A percentile compares a stretch with the other conserved stretches of the same genome.
Conservation (phyloP, 2,329 filamentous ascomycete species). For the Colletotrichum cuscutae region DNA sequence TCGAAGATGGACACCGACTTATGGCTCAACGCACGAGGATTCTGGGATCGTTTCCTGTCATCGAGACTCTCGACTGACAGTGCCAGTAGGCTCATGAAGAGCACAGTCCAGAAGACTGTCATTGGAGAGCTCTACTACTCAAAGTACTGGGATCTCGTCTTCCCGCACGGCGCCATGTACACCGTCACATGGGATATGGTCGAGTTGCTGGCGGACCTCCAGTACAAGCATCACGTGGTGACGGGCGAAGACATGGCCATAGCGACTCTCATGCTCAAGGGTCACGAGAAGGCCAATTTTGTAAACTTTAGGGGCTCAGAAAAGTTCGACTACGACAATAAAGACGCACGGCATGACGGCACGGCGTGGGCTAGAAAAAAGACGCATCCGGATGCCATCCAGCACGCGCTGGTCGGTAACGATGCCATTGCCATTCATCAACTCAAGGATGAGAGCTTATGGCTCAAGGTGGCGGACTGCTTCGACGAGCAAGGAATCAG, state of each 20-base stretch:
- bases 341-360: slow-evolving; percentile 41
- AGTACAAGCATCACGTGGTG: slow-evolving; percentile 40
- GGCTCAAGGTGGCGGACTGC: slow-evolving; percentile 42
- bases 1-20: slow-evolving; percentile 47
- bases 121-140: slow-evolving; percentile 44
- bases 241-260: slow-evolving; percentile 45
- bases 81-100: slow-evolving; percentile 15
- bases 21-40: slow-evolving; percentile 44
- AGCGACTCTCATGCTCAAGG: slow-evolving; percentile 42
- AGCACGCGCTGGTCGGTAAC: slow-evolving; percentile 39
- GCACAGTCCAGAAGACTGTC: slow-evolving; percentile 39
- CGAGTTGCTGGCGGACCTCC: slow-evolving; percentile 40
- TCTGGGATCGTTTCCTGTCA: slow-evolving; percentile 43
- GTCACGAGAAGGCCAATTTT: slow-evolving; percentile 38
- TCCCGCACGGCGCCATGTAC: slow-evolving; percentile 47
- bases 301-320: slow-evolving; percentile 43
- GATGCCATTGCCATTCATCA: slow-evolving; percentile 42
- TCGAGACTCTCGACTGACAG: slow-evolving; percentile 37
- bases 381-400: slow-evolving; percentile 39
- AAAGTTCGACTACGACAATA: slow-evolving; percentile 45
- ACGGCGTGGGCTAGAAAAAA: slow-evolving; percentile 41
- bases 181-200: slow-evolving; percentile 47
- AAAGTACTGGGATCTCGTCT: slow-evolving; percentile 38
- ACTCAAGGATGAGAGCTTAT: slow-evolving; percentile 41
- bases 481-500: slow-evolving; percentile 43